Evolutionary conservation across 495 filamentous ascomycete species (phyloP).

Genomic region (Aspergillus ellipticus): DNA sequence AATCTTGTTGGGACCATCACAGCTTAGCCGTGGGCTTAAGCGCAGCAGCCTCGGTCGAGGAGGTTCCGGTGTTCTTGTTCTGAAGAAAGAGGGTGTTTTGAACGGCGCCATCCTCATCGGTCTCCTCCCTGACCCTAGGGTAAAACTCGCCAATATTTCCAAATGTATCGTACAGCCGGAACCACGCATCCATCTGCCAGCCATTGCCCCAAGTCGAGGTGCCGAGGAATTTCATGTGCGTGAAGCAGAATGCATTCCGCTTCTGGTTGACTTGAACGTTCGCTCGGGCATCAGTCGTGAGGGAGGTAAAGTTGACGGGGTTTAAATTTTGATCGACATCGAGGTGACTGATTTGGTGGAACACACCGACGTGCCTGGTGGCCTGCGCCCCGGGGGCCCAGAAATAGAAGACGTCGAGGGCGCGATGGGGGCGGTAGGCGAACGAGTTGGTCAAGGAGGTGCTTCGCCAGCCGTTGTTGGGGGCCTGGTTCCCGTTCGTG

Average conservation of each 20-base stretch:
- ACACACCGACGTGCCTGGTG: too few relatives aligned
- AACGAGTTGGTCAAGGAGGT: background rate
- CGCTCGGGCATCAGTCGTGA: background rate
- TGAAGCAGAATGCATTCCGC: background rate
- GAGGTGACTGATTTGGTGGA: too few relatives aligned
- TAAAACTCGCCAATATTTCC: background rate
- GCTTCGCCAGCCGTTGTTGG: background rate
- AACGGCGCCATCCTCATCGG: too few relatives aligned
- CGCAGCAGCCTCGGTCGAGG: background rate
- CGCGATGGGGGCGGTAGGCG: background rate
- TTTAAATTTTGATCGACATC: background rate
- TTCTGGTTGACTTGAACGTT: background rate
- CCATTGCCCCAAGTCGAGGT: background rate
- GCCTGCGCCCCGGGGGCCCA: too few relatives aligned
- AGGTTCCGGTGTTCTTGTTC: background rate
- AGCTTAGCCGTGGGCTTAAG: background rate
- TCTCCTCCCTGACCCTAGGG: too few relatives aligned
- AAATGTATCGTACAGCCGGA: background rate
- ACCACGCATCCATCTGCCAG: background rate
- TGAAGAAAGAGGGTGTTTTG: background rate
- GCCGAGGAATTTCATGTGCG: background rate
- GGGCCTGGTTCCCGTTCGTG: background rate
- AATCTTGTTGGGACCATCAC: too few relatives aligned
- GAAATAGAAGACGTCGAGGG: background rate
- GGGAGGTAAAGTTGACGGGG: background rate